phyloP scores from a whole-genome alignment of 495 filamentous ascomycete species.

The Podospora sp. region DNA sequence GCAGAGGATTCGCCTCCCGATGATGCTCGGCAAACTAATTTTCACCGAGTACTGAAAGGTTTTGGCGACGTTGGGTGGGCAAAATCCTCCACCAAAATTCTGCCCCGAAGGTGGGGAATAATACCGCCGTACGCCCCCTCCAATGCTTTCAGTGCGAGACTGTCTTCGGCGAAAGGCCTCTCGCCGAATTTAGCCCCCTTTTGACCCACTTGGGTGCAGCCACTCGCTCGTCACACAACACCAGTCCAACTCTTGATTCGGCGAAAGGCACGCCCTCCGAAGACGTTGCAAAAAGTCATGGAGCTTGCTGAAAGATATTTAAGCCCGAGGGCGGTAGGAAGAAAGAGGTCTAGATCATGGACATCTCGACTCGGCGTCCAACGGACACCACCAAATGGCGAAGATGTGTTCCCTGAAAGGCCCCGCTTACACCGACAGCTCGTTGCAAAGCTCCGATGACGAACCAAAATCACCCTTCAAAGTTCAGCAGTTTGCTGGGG shows the following conservation, averaged over 20 bases:
- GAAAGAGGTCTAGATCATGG: too few species aligned
- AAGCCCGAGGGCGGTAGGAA: background rate
- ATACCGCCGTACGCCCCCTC: too few species aligned
- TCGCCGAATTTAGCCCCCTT: background rate
- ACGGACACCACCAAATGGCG: background rate
- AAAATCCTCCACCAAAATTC: too few species aligned
- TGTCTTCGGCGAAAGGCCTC: background rate
- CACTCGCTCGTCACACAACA: background rate
- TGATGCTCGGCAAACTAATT: background rate
- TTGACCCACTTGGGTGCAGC: constrained; percentile 2
- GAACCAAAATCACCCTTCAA: background rate
- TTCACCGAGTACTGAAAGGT: background rate
- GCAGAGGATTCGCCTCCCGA: background rate
- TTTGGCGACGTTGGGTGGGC: too few species aligned
- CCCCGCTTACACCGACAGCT: background rate
- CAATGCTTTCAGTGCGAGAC: too few species aligned
- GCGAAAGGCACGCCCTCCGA: background rate
- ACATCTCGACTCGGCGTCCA: too few species aligned
- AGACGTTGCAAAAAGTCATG: background rate
- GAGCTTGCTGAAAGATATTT: background rate
- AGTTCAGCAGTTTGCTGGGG: background rate
- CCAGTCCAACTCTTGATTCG: background rate
- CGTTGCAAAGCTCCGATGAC: background rate
- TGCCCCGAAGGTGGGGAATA: too few species aligned
- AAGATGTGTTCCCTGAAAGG: background rate